phyloP scores from a whole-genome alignment of 1,284 basidiomycete species.

The Ganoderma lingzhi region DNA sequence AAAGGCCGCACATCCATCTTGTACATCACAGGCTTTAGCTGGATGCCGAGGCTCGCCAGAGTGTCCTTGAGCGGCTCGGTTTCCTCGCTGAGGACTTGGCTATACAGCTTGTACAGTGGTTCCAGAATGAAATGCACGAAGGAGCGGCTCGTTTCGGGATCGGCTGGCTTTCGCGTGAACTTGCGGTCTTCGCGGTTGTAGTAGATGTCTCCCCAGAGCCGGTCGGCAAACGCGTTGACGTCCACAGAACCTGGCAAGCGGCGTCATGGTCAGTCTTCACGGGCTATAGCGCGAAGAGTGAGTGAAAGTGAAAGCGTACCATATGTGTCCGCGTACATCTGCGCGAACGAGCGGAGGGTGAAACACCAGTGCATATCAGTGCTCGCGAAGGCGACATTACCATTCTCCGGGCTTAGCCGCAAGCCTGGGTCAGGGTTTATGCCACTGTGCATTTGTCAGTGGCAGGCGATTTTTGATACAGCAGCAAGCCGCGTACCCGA shows the following conservation, averaged over 20 bases:
- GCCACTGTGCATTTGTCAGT: slow-evolving; percentile 54
- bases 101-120: slow-evolving; percentile 98
- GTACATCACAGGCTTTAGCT: slow-evolving; percentile 92
- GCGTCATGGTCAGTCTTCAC: not conserved
- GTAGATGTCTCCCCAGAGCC: slow-evolving; percentile 99
- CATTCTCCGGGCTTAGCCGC: slow-evolving; percentile 91
- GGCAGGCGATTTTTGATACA: not conserved
- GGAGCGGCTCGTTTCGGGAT: slow-evolving; percentile 84
- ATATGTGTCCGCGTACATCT: slow-evolving; percentile 95
- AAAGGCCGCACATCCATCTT: slow-evolving; percentile 98
- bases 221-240: slow-evolving; percentile 76
- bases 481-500: slow-evolving; percentile 64
- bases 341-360: slow-evolving; percentile 92
- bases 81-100: slow-evolving; percentile 92
- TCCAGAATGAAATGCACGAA: slow-evolving; percentile 98
- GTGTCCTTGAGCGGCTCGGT: slow-evolving; percentile 86
- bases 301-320: slow-evolving; percentile 48
- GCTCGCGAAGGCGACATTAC: slow-evolving; percentile 97
- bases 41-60: slow-evolving; percentile 83
- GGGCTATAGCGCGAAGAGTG: not conserved
- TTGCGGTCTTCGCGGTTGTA: slow-evolving; percentile 87
- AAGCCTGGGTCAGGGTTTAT: slow-evolving; percentile 90
- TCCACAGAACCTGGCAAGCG: slow-evolving; percentile 61
- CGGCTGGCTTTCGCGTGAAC: slow-evolving; percentile 86
- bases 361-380: slow-evolving; percentile 99